phyloP scores from a whole-genome alignment of 768 basidiomycete genomes.

The Suillus americanus region DNA sequence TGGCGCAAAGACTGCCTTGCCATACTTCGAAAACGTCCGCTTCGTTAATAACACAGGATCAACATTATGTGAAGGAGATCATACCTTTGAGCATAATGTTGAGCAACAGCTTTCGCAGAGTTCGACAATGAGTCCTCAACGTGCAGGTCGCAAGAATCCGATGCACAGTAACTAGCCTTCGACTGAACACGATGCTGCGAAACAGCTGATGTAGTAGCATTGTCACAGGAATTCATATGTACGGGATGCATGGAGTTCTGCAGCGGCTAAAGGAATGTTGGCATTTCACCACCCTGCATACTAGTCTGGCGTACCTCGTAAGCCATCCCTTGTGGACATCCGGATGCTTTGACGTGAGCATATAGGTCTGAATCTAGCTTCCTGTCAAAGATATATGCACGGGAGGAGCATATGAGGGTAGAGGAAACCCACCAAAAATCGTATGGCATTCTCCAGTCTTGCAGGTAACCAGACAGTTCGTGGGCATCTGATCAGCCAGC shows the following conservation, averaged over 20 bases:
- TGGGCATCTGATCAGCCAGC: background rate
- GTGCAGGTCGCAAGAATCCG: background rate
- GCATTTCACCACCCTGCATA: background rate
- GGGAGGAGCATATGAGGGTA: background rate
- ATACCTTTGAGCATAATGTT: background rate
- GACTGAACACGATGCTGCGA: background rate
- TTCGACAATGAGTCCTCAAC: background rate
- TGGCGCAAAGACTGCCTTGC: background rate
- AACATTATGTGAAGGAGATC: background rate
- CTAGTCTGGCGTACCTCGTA: background rate
- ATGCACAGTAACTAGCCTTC: background rate
- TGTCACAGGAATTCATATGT: background rate
- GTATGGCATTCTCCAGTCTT: background rate
- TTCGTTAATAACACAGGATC: background rate
- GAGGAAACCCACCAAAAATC: conserved; percentile 1
- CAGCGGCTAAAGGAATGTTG: background rate
- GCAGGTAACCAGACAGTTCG: background rate
- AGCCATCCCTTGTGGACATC: background rate
- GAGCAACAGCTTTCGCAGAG: background rate
- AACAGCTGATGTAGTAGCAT: background rate
- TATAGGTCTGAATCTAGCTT: background rate
- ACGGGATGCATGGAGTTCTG: background rate
- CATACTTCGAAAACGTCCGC: background rate
- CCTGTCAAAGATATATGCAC: background rate
- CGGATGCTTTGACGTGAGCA: background rate